A percentile compares a stretch with the other conserved stretches of the same genome.
phyloP scores from a whole-genome alignment of 768 basidiomycete genomes.

The Kondoa malvinella region DNA sequence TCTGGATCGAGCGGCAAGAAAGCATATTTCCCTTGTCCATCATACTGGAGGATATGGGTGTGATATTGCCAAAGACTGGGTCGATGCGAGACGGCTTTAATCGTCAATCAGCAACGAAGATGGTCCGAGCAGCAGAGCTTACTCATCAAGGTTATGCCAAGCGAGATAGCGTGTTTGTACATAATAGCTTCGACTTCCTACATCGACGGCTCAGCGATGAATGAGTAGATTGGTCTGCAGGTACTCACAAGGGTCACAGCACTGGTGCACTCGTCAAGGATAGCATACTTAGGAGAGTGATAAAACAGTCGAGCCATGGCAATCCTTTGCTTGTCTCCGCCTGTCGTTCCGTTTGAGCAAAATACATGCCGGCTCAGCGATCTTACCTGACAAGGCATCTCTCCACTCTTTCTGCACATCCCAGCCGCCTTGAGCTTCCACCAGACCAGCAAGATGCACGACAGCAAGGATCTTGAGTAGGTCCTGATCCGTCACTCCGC shows the following conservation, averaged over 20 bases:
- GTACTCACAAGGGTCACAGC: conserved; percentile 80
- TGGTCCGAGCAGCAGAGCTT: neutral
- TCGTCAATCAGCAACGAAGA: neutral
- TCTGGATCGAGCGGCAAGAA: conserved; percentile 84
- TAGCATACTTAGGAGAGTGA: conserved; percentile 89
- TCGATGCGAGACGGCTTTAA: conserved; percentile 47
- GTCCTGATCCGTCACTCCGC: conserved; percentile 57
- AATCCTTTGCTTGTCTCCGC: conserved; percentile 90
- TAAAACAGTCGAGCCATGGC: conserved; percentile 96
- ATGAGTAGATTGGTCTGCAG: conserved; percentile 75
- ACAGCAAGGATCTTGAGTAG: conserved; percentile 52
- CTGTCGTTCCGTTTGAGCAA: no score
- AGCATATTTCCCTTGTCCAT: conserved; percentile 85
- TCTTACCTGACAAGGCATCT: conserved; percentile 58
- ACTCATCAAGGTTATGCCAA: conserved; percentile 87
- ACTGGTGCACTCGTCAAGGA: conserved; percentile 89
- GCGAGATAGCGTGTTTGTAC: conserved; percentile 29
- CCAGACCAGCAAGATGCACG: conserved; percentile 69
- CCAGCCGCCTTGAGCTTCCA: conserved; percentile 95
- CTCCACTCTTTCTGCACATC: conserved; percentile 77
- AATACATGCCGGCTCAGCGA: no score
- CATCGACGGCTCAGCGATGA: neutral
- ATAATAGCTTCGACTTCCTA: conserved; percentile 8
- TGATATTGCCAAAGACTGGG: conserved; percentile 64
- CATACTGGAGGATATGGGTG: conserved; percentile 36